Conservation (phyloP, 164 flowering plant species). For the Liriodendron chinense region DNA sequence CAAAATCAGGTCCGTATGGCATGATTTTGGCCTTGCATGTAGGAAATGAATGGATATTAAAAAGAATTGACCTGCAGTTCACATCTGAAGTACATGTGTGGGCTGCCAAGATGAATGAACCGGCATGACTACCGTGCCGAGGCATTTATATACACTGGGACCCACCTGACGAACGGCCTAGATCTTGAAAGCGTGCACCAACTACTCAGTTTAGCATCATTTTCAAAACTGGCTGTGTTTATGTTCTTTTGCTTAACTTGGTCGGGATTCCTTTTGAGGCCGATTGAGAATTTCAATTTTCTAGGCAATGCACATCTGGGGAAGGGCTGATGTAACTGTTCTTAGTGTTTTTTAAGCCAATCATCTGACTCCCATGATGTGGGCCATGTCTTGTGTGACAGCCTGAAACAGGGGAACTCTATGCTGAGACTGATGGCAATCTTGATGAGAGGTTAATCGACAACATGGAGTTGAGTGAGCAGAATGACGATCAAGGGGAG, state of each 20-base stretch:
- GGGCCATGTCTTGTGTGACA: neutral
- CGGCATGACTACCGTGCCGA: too few relatives aligned
- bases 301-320: too few relatives aligned
- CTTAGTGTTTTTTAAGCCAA: neutral
- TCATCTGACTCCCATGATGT: neutral
- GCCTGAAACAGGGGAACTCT: slow-evolving; percentile 14
- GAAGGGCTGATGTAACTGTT: too few relatives aligned
- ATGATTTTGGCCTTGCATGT: neutral
- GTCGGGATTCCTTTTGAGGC: neutral
- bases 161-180: neutral
- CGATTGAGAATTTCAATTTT: neutral
- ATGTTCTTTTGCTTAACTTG: neutral
- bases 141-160: neutral
- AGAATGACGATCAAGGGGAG: slow-evolving; percentile 4
- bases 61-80: too few relatives aligned
- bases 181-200: neutral
- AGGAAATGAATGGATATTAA: neutral
- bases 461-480: slow-evolving; percentile 32
- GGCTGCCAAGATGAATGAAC: too few relatives aligned
- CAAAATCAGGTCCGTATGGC: neutral
- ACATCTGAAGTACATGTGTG: too few relatives aligned
- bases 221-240: neutral
- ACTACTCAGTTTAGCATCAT: neutral
- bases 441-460: slow-evolving; percentile 23
- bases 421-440: slow-evolving; percentile 22